These are phyloP conservation scores for Veloboletus limbatus DNA, from an alignment of 1,284 basidiomycete species.

Conservation along the genomic window DNA sequence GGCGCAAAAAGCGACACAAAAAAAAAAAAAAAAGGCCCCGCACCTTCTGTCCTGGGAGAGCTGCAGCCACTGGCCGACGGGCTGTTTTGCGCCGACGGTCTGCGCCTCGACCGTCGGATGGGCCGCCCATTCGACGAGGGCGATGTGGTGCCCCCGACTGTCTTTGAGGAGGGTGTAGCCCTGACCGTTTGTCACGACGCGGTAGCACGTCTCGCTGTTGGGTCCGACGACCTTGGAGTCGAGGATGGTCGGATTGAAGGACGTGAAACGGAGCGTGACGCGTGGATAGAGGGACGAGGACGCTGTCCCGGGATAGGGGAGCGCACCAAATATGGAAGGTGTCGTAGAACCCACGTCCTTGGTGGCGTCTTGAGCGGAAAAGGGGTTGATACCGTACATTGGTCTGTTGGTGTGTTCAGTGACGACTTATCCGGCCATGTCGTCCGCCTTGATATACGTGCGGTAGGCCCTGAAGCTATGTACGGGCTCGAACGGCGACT, in stretches of 20 bases:
- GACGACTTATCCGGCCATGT: not conserved
- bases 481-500: not conserved
- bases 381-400: constrained; percentile 30
- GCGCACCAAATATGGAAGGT: constrained; percentile 57
- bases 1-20: too few relatives aligned
- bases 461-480: constrained; percentile 15
- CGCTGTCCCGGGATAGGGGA: constrained; percentile 46
- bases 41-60: constrained; percentile 53
- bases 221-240: constrained; percentile 54
- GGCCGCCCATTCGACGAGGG: constrained; percentile 58
- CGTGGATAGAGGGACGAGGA: constrained; percentile 35
- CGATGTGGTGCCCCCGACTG: constrained; percentile 45
- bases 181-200: constrained; percentile 49
- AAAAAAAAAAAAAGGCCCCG: too few relatives aligned
- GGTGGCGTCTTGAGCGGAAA: constrained; percentile 26
- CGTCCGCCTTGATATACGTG: constrained; percentile 13
- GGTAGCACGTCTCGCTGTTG: constrained; percentile 40
- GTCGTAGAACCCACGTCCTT: constrained; percentile 14
- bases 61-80: constrained; percentile 52
- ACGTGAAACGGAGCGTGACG: constrained; percentile 48
- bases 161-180: constrained; percentile 56
- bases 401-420: not conserved
- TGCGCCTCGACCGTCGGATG: constrained; percentile 56
- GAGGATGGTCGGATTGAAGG: constrained; percentile 49
- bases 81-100: constrained; percentile 45